Evolutionary conservation across 1,284 basidiomycete species (phyloP).

Genomic region (Trametes sp.): DNA sequence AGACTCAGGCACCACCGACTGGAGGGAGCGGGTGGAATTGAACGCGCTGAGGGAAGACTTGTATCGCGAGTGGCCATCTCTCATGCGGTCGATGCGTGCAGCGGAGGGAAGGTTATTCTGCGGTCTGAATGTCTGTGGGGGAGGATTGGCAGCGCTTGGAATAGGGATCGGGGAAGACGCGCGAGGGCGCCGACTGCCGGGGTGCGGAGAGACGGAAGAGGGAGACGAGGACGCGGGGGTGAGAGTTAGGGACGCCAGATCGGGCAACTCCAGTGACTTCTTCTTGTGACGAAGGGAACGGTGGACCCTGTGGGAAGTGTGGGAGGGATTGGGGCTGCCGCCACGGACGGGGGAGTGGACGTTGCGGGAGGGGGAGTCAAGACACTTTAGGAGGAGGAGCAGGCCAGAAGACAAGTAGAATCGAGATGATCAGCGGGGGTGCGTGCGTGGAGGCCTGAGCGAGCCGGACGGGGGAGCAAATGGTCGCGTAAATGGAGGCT

Average conservation of each 20-base stretch:
- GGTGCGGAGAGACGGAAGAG: slow-evolving; percentile 50
- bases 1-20: slow-evolving; percentile 43
- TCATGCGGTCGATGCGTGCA: slow-evolving; percentile 40
- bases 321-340: slow-evolving; percentile 37
- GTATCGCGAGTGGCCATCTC: slow-evolving; percentile 36
- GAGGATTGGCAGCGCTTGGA: slow-evolving; percentile 55
- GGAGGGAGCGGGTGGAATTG: slow-evolving; percentile 54
- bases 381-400: slow-evolving; percentile 24
- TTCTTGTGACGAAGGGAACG: slow-evolving; percentile 71
- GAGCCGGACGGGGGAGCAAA: slow-evolving; percentile 12
- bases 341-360: slow-evolving; percentile 37
- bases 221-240: slow-evolving; percentile 52
- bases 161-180: slow-evolving; percentile 51
- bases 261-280: slow-evolving; percentile 78
- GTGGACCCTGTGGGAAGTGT: slow-evolving; percentile 45
- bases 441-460: slow-evolving; percentile 11
- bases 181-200: slow-evolving; percentile 49
- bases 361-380: slow-evolving; percentile 34
- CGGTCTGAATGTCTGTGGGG: slow-evolving; percentile 40
- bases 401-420: slow-evolving; percentile 22
- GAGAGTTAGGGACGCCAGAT: slow-evolving; percentile 70
- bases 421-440: slow-evolving; percentile 31
- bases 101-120: slow-evolving; percentile 46
- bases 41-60: slow-evolving; percentile 46
- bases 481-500: slow-evolving; percentile 20